Evolutionary conservation across 805 yeast genomes (phyloP).

Genomic region (Debaryomyces hansenii): DNA sequence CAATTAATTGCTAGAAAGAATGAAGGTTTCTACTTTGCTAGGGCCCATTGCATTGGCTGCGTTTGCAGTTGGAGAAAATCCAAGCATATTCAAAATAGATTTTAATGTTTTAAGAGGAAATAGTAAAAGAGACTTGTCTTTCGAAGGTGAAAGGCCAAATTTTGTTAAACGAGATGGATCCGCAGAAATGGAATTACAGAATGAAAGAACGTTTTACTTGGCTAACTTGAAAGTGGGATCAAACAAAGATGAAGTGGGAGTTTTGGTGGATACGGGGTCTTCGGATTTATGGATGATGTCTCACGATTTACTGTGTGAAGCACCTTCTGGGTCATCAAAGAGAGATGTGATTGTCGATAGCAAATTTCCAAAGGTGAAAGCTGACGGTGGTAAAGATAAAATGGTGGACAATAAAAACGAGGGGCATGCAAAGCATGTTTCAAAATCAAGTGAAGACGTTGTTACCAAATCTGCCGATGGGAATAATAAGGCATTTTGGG

Average conservation of each 20-base stretch:
- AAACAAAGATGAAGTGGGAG: conserved; percentile 23
- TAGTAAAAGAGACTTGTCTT: conserved; percentile 5
- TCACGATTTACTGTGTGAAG: conserved; percentile 23
- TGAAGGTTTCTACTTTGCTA: background rate
- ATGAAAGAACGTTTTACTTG: conserved; percentile 30
- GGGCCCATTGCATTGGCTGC: background rate
- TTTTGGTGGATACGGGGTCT: conserved; percentile 43
- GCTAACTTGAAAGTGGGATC: conserved; percentile 30
- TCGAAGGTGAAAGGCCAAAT: conserved; percentile 9
- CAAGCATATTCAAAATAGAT: conserved; percentile 11
- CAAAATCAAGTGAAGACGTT: background rate
- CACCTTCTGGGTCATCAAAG: conserved; percentile 2
- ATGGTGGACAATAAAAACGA: background rate
- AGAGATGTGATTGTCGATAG: conserved; percentile 1
- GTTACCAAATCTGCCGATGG: background rate
- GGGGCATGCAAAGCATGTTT: background rate
- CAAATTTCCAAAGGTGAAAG: background rate
- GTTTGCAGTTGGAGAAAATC: background rate
- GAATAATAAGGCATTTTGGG: background rate
- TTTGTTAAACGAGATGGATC: conserved; percentile 18
- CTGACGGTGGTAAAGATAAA: background rate
- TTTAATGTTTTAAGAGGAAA: conserved; percentile 20
- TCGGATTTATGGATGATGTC: conserved; percentile 45
- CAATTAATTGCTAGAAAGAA: background rate
- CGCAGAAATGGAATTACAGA: conserved; percentile 18